Percentiles rank a stretch among this genome's conserved stretches.
Conservation (phyloP, 179 eudicot genomes). For the Beta lomatogona region DNA sequence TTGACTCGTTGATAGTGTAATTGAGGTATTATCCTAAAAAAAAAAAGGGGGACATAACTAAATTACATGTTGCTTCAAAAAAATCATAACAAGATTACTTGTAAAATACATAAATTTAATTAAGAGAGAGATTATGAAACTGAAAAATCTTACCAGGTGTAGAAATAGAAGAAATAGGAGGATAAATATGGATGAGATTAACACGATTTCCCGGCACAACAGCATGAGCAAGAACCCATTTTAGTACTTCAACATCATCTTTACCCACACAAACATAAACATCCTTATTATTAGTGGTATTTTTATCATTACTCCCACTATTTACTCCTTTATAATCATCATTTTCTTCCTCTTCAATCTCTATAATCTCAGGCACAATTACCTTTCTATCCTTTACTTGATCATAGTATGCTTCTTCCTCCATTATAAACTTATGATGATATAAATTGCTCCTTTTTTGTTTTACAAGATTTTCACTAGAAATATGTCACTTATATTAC, state of each 20-base stretch:
- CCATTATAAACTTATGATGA: conserved; percentile 12
- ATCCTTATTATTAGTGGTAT: conserved; percentile 21
- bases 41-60: too few relatives aligned
- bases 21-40: too few relatives aligned
- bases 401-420: conserved; percentile 12
- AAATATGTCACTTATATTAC: not conserved
- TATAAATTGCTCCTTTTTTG: not conserved
- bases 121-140: not conserved
- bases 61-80: too few relatives aligned
- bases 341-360: conserved; percentile 42
- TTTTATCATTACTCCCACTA: not conserved
- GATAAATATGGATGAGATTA: conserved; percentile 55
- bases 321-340: conserved; percentile 13
- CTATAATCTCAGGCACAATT: conserved; percentile 48
- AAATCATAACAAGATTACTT: too few relatives aligned
- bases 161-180: conserved; percentile 44
- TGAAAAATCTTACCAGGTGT: conserved; percentile 46
- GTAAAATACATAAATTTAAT: not conserved
- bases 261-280: conserved; percentile 67
- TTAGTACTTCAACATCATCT: conserved; percentile 52
- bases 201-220: conserved; percentile 45
- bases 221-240: conserved; percentile 60
- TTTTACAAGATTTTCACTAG: not conserved
- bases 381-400: not conserved
- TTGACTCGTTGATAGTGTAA: too few relatives aligned